Percentiles rank a stretch among this genome's conserved stretches.
phyloP scores from a whole-genome alignment of 1,284 basidiomycete genomes.

The Porogramme epimiltina region DNA sequence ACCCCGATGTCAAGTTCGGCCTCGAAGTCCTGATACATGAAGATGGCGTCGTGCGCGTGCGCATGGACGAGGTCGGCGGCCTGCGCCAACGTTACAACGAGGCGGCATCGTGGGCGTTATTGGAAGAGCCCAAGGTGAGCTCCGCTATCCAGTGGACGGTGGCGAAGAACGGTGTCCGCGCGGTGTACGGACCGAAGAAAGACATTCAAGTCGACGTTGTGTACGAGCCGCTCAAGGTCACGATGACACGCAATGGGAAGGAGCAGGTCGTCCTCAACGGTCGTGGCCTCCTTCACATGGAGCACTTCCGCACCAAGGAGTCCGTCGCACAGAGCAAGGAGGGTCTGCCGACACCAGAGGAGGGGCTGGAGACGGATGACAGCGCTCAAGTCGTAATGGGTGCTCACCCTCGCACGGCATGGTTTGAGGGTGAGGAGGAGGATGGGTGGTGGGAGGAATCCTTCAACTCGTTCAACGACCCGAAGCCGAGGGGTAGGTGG shows the following conservation, averaged over 20 bases:
- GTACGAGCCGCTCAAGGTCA: constrained; percentile 76
- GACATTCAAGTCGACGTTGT: constrained; percentile 69
- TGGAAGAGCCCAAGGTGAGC: constrained; percentile 66
- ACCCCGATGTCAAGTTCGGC: constrained; percentile 80
- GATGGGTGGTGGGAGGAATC: constrained; percentile 90
- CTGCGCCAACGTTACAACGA: constrained; percentile 86
- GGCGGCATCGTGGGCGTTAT: constrained; percentile 83
- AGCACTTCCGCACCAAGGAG: constrained; percentile 87
- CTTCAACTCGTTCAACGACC: constrained; percentile 86
- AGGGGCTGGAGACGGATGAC: constrained; percentile 41
- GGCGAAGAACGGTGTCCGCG: constrained; percentile 61
- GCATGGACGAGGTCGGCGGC: constrained; percentile 84
- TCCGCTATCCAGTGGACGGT: constrained; percentile 60
- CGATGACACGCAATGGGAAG: constrained; percentile 71
- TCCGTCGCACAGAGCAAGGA: constrained; percentile 37
- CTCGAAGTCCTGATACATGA: constrained; percentile 82
- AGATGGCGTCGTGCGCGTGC: constrained; percentile 82
- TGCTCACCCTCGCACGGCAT: constrained; percentile 57
- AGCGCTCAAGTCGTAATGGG: constrained; percentile 53
- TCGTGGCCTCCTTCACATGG: constrained; percentile 92
- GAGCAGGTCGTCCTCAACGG: constrained; percentile 92
- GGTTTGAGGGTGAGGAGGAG: constrained; percentile 87
- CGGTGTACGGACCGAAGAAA: constrained; percentile 56
- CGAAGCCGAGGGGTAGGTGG: constrained; percentile 87
- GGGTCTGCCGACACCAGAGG: constrained; percentile 39